phyloP scores from a whole-genome alignment of 1,284 basidiomycete species.

The Wallemia ichthyophaga region DNA sequence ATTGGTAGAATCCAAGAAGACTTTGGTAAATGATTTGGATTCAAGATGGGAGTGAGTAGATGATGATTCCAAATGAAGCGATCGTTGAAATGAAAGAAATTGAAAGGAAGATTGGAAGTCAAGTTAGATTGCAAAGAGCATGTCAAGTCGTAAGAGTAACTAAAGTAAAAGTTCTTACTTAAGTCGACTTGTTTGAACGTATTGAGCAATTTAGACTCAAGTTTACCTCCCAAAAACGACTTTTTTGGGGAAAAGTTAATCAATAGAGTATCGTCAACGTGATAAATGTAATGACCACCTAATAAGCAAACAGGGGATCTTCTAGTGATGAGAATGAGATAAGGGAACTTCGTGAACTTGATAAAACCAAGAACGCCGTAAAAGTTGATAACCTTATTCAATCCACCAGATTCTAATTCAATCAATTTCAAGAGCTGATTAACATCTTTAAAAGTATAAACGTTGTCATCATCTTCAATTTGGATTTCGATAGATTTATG shows the following conservation, averaged over 20 bases:
- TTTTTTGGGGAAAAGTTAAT: conserved; percentile 12
- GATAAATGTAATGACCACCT: conserved; percentile 89
- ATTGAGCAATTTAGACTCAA: conserved; percentile 28
- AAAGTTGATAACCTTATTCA: conserved; percentile 41
- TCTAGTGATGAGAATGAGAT: conserved; percentile 40
- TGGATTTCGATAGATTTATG: neutral
- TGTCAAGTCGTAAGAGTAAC: conserved; percentile 87
- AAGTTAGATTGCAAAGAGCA: conserved; percentile 82
- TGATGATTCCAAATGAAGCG: conserved; percentile 91
- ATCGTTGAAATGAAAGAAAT: conserved; percentile 31
- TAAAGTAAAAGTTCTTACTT: conserved; percentile 98
- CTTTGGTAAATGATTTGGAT: conserved; percentile 20
- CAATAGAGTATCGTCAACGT: conserved; percentile 75
- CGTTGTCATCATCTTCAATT: neutral
- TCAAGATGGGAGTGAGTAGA: conserved; percentile 35
- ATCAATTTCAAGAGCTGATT: neutral
- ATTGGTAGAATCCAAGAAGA: conserved; percentile 71
- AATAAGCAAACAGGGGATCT: conserved; percentile 73
- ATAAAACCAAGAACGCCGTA: neutral
- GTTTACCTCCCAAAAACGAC: conserved; percentile 6
- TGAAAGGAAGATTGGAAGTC: conserved; percentile 17
- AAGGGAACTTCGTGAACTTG: neutral
- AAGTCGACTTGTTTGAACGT: conserved; percentile 95
- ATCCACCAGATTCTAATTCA: conserved; percentile 59
- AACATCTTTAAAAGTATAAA: neutral